Base-by-base conservation (phyloP, 805 yeast species). In the Ascoidea asiatica region DNA sequence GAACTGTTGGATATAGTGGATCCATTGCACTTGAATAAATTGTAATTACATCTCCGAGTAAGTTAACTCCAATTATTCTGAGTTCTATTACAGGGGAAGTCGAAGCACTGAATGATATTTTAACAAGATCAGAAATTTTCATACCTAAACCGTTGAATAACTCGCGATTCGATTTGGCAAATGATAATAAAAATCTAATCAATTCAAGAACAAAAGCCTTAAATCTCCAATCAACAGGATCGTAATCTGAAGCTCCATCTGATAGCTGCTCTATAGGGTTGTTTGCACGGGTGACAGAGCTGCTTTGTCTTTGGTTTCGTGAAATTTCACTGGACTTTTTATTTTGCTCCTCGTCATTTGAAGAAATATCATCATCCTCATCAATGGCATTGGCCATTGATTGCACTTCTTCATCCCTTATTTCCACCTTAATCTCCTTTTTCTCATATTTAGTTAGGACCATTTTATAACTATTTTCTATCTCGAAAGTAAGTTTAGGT, bases 101-200 rank as follows among this genome's bases (percentile, higher is more conserved):
- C 0, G 95, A 77, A 0, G 95, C 87, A 8, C 81, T 69, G 54
- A 86, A 89, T 1, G 95, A 79, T 4, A 87, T 66, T 48, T 82
- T 79, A 21, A 89, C 79, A 37, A 90, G 60, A 19, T 84, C 94
- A 6, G 76, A 67, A 5, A 81, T 67, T 40, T 64, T 67, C 0
- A 67, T 56, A 7, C 72, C 61, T 33, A 78, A 56, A 39, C 60
- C 65, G 1, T 61, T 56, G 21, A 68, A 60, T n/a, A 77, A 53
- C 21, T 54, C 55, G 0, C 59, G 44, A 46, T 71, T 71, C 17
- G 56, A 56, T 5, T 51, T 50, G 1, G 80, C 66, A 43, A 65
- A 61, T 0, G 52, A 46, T 13, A 79, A 52, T 17, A 75, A 57
- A 21, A 65, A 63, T 37, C 62, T 69, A 43, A 78, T 52, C 46